A percentile compares a stretch with the other conserved stretches of the same genome.
Conservation (phyloP, 2,329 filamentous ascomycete species). For the Penicillium sp. region DNA sequence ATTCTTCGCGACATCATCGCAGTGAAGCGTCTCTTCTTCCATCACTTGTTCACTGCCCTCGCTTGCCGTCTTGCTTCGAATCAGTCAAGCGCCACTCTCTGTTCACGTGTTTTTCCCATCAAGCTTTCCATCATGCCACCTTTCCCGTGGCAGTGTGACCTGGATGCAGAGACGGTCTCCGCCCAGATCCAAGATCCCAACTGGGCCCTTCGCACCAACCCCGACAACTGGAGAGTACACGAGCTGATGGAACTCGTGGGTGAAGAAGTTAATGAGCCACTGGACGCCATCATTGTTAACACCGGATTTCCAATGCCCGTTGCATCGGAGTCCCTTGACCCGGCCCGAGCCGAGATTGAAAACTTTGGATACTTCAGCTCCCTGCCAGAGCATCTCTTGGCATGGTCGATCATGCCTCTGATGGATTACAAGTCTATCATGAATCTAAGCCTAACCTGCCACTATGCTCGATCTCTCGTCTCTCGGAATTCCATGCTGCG, state of each 20-base stretch:
- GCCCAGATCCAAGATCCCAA: background rate
- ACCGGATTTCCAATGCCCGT: too few species aligned
- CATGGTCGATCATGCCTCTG: background rate
- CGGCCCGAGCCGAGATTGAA: background rate
- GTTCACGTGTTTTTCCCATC: background rate
- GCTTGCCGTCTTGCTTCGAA: background rate
- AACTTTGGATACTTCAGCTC: background rate
- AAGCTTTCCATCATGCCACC: background rate
- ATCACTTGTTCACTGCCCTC: background rate
- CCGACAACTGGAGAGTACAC: background rate
- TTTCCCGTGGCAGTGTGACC: background rate
- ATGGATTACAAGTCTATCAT: background rate
- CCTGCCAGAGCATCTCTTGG: background rate
- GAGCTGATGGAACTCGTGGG: background rate
- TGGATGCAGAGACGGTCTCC: background rate
- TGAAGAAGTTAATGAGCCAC: background rate
- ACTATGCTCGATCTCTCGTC: background rate
- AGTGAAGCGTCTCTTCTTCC: background rate
- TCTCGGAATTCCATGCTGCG: background rate
- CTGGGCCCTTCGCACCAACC: background rate
- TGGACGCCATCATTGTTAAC: background rate
- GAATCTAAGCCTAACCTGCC: background rate
- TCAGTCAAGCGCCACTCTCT: too few species aligned
- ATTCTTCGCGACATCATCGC: background rate
- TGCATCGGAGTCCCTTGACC: too few species aligned